Evolutionary conservation across 495 filamentous ascomycete genomes (phyloP).

Genomic region (Podospora appendiculata): DNA sequence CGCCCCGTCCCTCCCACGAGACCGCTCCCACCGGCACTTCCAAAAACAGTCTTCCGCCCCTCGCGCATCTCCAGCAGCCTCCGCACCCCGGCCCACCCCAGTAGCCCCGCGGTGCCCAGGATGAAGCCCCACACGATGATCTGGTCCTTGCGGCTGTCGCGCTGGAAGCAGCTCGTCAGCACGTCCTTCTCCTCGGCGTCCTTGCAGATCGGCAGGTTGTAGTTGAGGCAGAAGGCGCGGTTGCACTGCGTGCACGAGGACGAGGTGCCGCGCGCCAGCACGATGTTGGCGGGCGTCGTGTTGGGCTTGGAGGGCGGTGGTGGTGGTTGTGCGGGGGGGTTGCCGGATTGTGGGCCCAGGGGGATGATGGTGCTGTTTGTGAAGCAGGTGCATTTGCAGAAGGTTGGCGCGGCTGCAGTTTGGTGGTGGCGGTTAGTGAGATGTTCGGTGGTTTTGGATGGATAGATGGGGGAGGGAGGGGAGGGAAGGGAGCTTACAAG

Average conservation of each 20-base stretch:
- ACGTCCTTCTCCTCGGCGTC: slow-evolving; percentile 80
- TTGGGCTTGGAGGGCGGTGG: background rate
- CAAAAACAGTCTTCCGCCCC: background rate
- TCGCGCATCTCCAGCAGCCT: background rate
- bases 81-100: slow-evolving; percentile 68
- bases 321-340: slow-evolving; percentile 8
- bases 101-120: slow-evolving; percentile 70
- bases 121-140: slow-evolving; percentile 92
- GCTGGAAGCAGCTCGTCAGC: slow-evolving; percentile 84
- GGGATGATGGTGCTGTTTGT: slow-evolving; percentile 85
- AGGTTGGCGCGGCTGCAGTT: slow-evolving; percentile 54
- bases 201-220: slow-evolving; percentile 80
- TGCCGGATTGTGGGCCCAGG: slow-evolving; percentile 41
- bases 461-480: background rate
- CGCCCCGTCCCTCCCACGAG: background rate
- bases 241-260: slow-evolving; percentile 75
- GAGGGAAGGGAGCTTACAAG: slow-evolving; percentile 23
- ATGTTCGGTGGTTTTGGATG: background rate
- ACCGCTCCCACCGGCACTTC: background rate
- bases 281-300: background rate
- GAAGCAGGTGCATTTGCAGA: slow-evolving; percentile 98
- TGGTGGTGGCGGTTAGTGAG: slow-evolving; percentile 10
- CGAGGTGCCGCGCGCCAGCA: slow-evolving; percentile 24
- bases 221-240: slow-evolving; percentile 78
- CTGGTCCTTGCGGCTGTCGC: slow-evolving; percentile 83